Evolutionary conservation across 306 rosid genomes (phyloP), one percentile per base, ranked within the genome.

Genomic region (Vigna reflexopilosa): DNA sequence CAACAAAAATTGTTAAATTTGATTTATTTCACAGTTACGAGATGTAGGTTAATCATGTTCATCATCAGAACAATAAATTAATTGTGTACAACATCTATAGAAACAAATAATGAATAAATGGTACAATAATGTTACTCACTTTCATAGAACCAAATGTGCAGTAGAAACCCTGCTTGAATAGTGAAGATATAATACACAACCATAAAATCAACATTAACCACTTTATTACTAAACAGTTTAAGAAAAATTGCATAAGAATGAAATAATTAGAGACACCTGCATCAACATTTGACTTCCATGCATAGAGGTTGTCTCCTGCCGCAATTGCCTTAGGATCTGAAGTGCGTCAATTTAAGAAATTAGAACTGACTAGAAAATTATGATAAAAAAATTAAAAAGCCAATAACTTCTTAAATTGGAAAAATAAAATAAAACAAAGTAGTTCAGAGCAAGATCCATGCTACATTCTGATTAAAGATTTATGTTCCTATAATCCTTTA

Each of bases 291-390:
- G 91, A 77, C 97, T 88, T 83, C 97, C 98, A 10, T 48, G 89
- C 91, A 92, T 78, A 56, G 88, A 87, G n/a, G 98, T 90, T 2
- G 98, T 94, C 88, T 94, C 98, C 84, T 80, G 90, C 44, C 98
- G 87, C 77, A 94, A 85, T 78, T 88, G 88, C 57, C 82, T 83
- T 72, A 94, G 88, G 85, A 94, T 89, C 98, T 94, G 88, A 82
- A 83, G 78, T 73, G 63, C 0, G 28, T 24, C 28, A 24, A 24
- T 24, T 24, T 24, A 24, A 24, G 28, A 24, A 24, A 24, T 24
- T 24, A 24, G 2, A 24, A 24, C 28, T 24, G 28, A 24, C 28
- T 0, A 24, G 28, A 24, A 24, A 24, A 24, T 24, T 24, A 24
- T 24, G 28, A 24, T 24, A 24, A 24, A 24, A 24, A 24, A 24